A percentile compares a stretch with the other conserved stretches of the same genome.
These are phyloP conservation scores for Letharia columbiana DNA, from an alignment of 495 filamentous ascomycete species.

Conservation along the genomic window DNA sequence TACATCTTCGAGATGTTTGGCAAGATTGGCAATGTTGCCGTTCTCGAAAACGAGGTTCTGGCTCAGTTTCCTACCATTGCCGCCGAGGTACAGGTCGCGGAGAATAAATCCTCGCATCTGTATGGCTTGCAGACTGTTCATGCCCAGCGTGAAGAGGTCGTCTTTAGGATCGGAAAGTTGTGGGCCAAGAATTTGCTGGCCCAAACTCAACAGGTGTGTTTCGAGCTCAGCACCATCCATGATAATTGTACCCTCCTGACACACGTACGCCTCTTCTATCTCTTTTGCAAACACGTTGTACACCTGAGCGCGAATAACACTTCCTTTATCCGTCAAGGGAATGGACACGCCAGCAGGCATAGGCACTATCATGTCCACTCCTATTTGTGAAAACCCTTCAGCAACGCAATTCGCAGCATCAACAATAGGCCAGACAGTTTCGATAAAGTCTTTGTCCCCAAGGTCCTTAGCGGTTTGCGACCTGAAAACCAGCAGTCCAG, in stretches of 20 bases:
- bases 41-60: conserved; percentile 46
- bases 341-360: conserved; percentile 36
- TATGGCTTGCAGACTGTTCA: conserved; percentile 53
- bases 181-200: conserved; percentile 34
- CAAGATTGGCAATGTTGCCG: conserved; percentile 39
- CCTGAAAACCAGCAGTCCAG: conserved; percentile 46
- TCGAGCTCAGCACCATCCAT: conserved; percentile 35
- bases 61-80: conserved; percentile 25
- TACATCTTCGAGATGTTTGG: conserved; percentile 36
- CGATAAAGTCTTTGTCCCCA: conserved; percentile 35
- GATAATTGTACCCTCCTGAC: conserved; percentile 24
- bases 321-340: conserved; percentile 46
- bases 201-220: conserved; percentile 30
- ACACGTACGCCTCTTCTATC: conserved; percentile 28
- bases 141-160: conserved; percentile 46
- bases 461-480: conserved; percentile 29
- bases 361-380: conserved; percentile 43
- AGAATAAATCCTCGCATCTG: conserved; percentile 44
- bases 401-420: conserved; percentile 41
- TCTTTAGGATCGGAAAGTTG: conserved; percentile 31
- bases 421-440: conserved; percentile 39
- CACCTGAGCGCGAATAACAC: conserved; percentile 46
- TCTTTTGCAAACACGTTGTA: conserved; percentile 38
- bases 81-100: conserved; percentile 35
- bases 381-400: conserved; percentile 46